phyloP scores from a whole-genome alignment of 208 protist species.

The Tetramitus jugosus region DNA sequence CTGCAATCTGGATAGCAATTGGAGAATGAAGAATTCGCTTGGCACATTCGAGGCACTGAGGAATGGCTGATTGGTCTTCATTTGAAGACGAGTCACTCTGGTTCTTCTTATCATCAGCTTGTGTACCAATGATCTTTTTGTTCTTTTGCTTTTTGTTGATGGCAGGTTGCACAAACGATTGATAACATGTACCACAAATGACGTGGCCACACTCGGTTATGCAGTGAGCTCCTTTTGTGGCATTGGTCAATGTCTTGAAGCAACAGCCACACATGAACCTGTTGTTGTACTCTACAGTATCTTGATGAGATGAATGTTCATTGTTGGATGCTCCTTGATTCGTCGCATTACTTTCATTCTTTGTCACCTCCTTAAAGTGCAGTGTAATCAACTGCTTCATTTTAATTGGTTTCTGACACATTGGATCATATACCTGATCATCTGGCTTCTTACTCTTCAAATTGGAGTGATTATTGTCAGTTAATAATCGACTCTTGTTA shows the following conservation, averaged over 20 bases:
- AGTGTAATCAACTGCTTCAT: neutral
- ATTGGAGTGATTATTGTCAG: neutral
- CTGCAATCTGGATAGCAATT: neutral
- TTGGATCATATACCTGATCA: neutral
- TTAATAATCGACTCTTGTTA: neutral
- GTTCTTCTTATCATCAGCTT: too few relatives aligned
- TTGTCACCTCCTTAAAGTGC: neutral
- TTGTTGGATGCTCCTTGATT: neutral
- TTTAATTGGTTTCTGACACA: neutral
- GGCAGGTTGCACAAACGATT: neutral
- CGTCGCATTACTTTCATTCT: neutral
- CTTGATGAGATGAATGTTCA: neutral
- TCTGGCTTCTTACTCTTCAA: neutral
- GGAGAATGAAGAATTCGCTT: neutral
- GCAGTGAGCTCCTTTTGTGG: neutral
- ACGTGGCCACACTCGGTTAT: neutral
- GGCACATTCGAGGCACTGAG: neutral
- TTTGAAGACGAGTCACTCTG: too few relatives aligned
- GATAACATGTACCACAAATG: neutral
- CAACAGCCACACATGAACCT: neutral
- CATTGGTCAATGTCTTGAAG: conserved; percentile 1
- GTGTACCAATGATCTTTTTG: too few relatives aligned
- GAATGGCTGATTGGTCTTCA: too few relatives aligned
- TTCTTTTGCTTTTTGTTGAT: neutral
- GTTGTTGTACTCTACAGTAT: neutral